Conservation (phyloP, 1,139 yeast species). For the Magnusiomyces ingens region DNA sequence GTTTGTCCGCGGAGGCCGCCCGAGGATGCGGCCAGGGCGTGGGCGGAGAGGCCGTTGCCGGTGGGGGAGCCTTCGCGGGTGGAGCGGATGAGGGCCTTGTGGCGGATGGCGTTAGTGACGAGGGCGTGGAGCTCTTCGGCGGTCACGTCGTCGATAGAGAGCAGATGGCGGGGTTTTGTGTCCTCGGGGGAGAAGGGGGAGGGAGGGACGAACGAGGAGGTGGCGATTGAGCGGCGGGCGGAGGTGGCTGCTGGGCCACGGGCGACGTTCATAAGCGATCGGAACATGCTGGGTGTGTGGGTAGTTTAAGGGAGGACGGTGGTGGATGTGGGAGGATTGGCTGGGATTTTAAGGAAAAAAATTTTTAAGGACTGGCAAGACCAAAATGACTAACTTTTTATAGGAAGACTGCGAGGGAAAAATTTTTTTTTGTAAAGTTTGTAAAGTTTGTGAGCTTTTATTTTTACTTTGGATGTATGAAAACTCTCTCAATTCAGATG, state of each 20-base stretch:
- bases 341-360: neutral
- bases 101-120: conserved; percentile 40
- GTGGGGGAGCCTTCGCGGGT: conserved; percentile 14
- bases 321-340: neutral
- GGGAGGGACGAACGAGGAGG: conserved; percentile 11
- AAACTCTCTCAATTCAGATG: too few species aligned
- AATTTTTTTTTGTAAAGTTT: too few species aligned
- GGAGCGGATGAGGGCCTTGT: conserved; percentile 26
- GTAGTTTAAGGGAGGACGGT: neutral
- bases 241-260: conserved; percentile 4
- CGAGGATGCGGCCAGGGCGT: conserved; percentile 25
- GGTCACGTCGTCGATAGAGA: conserved; percentile 69
- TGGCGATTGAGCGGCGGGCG: conserved; percentile 9
- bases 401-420: too few species aligned
- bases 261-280: conserved; percentile 3
- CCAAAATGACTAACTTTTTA: too few species aligned
- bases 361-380: too few species aligned
- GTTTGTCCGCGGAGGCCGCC: conserved; percentile 61
- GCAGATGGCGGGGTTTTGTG: conserved; percentile 52
- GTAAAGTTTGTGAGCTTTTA: too few species aligned
- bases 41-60: conserved; percentile 7
- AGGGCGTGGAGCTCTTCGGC: conserved; percentile 61
- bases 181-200: conserved; percentile 8
- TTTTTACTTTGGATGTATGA: too few species aligned
- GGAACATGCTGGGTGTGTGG: neutral